Base-by-base conservation (phyloP, 164 flowering plant genomes). In the Vitis labrusca region DNA sequence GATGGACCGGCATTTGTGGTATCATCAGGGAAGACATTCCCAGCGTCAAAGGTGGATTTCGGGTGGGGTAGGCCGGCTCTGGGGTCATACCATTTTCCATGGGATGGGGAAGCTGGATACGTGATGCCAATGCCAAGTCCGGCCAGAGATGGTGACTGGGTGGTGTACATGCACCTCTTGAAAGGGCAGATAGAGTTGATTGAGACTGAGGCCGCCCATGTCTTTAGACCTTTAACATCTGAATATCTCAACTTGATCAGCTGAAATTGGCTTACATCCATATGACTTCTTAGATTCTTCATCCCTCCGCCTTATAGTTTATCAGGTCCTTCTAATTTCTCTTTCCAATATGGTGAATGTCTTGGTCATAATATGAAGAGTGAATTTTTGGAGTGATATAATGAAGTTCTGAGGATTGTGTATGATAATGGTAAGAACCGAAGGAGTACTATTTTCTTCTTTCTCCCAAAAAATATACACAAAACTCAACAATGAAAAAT, bases 81-180 rank as follows among this genome's bases (percentile, higher is more conserved):
- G 44, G 85, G 88, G 52, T 87, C 89, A 1, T 85, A 85, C 73
- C 84, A 85, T 74, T 85, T 84, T 48, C 86, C 85, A 0, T 81
- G 88, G 88, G 85, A 80, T 0, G 84, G 84, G 1, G 44, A 70
- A 2, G 67, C 85, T 15, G 91, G 91, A 0, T 85, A 88, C 50
- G 89, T 87, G 13, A 87, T 85, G 89, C 89, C 91, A 9, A 85
- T 85, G 89, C 89, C 86, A 3, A 79, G 80, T 53, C 71, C 85
- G 0, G 54, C 48, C 1, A 71, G 61, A 32, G 72, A 81, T 50
- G 91, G 91, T 1, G 91, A 89, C 68, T 85, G 91, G 93, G 59
- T 86, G 23, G 88, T 88, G 56, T 88, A 86, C 71, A 61, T 84
- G 85, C 90, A 80, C 72, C 74, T 85, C 1, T 5, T 56, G 30